These are phyloP conservation scores for Stevia rebaudiana DNA, from an alignment of 140 eudicot genomes.

Conservation along the genomic window DNA sequence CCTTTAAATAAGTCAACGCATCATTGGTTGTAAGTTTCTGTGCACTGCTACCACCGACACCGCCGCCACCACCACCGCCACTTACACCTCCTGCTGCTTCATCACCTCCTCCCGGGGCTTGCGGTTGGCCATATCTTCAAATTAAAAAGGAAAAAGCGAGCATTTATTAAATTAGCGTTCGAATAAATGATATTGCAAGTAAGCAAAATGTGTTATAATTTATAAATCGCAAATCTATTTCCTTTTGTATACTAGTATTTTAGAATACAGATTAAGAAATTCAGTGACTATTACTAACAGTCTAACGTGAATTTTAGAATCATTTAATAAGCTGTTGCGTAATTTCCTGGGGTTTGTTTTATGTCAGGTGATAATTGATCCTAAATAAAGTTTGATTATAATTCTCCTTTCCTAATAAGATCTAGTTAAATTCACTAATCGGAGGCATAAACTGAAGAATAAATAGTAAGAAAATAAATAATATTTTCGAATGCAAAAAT, in stretches of 20 bases:
- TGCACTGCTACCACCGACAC: conserved; percentile 40
- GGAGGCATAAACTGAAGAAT: background rate
- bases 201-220: conserved; percentile 7
- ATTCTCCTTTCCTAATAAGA: conserved; percentile 13
- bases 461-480: background rate
- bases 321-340: background rate
- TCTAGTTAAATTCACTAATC: background rate
- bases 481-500: background rate
- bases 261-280: background rate
- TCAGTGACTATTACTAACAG: no score
- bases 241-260: background rate
- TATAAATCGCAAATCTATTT: background rate
- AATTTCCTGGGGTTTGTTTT: background rate
- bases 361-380: background rate
- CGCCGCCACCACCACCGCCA: conserved; percentile 30
- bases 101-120: conserved; percentile 50
- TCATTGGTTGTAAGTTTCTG: conserved; percentile 84
- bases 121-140: conserved; percentile 70
- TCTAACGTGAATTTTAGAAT: background rate
- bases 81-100: conserved; percentile 37
- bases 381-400: background rate
- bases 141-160: background rate
- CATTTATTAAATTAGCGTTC: background rate
- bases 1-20: conserved; percentile 70
- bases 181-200: background rate